Evolutionary conservation across 2,329 filamentous ascomycete genomes (phyloP), one percentile per base, ranked within the genome.

Genomic region (Dothistroma pini): DNA sequence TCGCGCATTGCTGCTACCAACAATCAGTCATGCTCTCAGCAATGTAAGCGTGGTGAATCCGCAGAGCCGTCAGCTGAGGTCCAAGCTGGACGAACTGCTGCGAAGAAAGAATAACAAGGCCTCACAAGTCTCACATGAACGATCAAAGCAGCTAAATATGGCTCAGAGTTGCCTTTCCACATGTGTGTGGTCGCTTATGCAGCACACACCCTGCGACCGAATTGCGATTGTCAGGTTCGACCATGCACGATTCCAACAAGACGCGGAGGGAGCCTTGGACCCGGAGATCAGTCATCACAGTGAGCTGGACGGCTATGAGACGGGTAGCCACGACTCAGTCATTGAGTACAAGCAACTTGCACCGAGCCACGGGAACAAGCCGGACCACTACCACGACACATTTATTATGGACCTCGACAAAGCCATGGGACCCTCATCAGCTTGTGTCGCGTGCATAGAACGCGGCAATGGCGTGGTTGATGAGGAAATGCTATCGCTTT

Each of bases 1-100:
- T 9, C 70, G 76, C 61, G 70, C 74, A 19, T 67, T 72, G 14
- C 69, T 79, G 19, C 25, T 76, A n/a, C 76, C 77, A 4, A 76
- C 72, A 0, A 70, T 80, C 48, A 69, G 66, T 41, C 73, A 74
- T 44, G 77, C 76, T 12, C 34, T 72, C 6, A 56, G 32, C 25
- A 57, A 60, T 16, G 51, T 68, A 25, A 58, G 60, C 31, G 53
- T 22, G 48, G 34, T 25, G 22, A 52, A 62, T 16, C 62, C 66
- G 16, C 59, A 53, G 25, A 58, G 56, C 48, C 16, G 22, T 22
- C 29, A 51, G 6, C 44, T 66, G 51, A 19, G 51, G 22, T 49
- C 22, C 48, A 68, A 68, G 35, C 21, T 66, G 29, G n/a, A 22
- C n/a, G 66, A 63, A 47, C 31, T 69, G 21, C 48, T 34, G 8